Evolutionary conservation across 2,329 filamentous ascomycete genomes (phyloP).

Genomic region (Colletotrichum limetticola): DNA sequence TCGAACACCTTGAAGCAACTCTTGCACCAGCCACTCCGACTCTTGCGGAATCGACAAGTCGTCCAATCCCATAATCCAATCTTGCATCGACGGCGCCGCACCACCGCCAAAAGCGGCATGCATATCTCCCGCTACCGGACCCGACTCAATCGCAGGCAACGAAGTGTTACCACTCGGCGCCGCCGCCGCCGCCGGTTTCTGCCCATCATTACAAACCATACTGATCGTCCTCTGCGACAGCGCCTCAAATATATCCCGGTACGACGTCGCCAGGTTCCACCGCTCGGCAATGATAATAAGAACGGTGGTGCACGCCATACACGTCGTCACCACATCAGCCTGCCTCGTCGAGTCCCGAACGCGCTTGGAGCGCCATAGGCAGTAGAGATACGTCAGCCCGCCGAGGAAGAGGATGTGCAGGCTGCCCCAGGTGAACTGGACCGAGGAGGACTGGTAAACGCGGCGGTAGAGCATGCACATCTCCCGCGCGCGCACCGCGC

Average conservation of each 20-base stretch:
- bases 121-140: not conserved
- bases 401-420: slow-evolving; percentile 49
- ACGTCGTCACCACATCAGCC: slow-evolving; percentile 43
- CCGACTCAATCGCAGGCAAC: not conserved
- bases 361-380: slow-evolving; percentile 13
- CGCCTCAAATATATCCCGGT: slow-evolving; percentile 46
- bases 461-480: slow-evolving; percentile 48
- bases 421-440: slow-evolving; percentile 44
- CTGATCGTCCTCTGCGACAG: slow-evolving; percentile 43
- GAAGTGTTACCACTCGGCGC: not conserved
- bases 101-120: not conserved
- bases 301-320: slow-evolving; percentile 47
- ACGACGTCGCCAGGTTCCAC: slow-evolving; percentile 45
- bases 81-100: slow-evolving; percentile 31
- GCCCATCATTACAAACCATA: slow-evolving; percentile 38
- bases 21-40: slow-evolving; percentile 38
- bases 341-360: slow-evolving; percentile 7
- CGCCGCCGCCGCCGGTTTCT: not conserved
- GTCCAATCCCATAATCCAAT: slow-evolving; percentile 38
- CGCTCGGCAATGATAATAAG: slow-evolving; percentile 48
- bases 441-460: slow-evolving; percentile 41
- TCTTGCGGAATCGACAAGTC: slow-evolving; percentile 34
- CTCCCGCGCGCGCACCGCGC: slow-evolving; percentile 37
- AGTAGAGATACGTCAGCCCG: slow-evolving; percentile 47
- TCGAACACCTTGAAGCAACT: slow-evolving; percentile 36